Evolutionary conservation across 768 basidiomycete genomes (phyloP), one percentile per base, ranked within the genome.

Genomic region (Leccinum rimulosum): DNA sequence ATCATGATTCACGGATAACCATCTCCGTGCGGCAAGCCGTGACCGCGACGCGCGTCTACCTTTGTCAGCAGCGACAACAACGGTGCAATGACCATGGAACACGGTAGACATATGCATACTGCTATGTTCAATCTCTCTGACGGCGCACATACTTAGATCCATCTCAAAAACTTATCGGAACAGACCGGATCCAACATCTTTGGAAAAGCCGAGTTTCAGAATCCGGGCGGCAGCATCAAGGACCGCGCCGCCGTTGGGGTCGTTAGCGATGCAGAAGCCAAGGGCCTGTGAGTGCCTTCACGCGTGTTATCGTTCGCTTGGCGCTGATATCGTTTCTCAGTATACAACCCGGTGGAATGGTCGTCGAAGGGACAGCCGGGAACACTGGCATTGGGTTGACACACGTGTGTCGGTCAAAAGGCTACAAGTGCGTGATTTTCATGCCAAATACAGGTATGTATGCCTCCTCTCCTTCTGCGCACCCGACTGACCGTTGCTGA

Each of bases 161-260:
- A 87, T 63, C 80, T 98, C 55, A 87, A 91, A 73, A 75, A 75
- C 14, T 80, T 97, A 8, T 97, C 93, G 10, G 85, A 93, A 64
- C 84, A 83, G 70, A 92, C 86, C 1, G 95, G 94, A 15, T 86
- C 84, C 56, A 83, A 84, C 54, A 93, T 98, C 61, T 87, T 87
- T 51, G 95, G 91, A n/a, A 98, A 99, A 72, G 93, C 97, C 19
- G 97, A 99, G 75, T 95, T 97, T 70, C 95, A 97, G 77, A 98
- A 98, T 68, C 97, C 97, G 0, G 97, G 97, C 6, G 96, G 96
- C 43, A 95, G 92, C 62, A 93, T 99, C 65, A 99, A 99, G 76
- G 97, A 99, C 71, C 87, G 97, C 50, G 97, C 97, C 40, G 97
- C 96, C 2, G 81, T 97, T 15, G 94, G 92, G 31, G 81, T 99